Evolutionary conservation across 208 protist genomes (phyloP).

Genomic region (Trypanosoma congolense): DNA sequence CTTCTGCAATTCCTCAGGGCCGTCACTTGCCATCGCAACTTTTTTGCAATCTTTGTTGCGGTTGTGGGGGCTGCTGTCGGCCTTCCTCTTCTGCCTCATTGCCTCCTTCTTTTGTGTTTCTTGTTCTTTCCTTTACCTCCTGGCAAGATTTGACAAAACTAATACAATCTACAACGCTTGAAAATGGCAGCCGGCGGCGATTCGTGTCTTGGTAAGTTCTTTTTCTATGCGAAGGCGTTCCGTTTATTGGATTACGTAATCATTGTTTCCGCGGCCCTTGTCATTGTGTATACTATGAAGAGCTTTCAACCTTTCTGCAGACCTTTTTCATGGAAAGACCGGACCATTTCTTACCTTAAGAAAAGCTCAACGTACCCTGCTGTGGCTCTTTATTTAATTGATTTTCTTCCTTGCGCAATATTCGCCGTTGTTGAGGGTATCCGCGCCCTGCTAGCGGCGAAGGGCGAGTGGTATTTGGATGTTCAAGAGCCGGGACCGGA

Average conservation of each 20-base stretch:
- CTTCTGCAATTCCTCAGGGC: too few relatives aligned
- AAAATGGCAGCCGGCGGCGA: background rate
- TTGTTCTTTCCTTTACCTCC: too few relatives aligned
- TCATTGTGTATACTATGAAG: background rate
- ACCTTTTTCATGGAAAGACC: constrained; percentile 46
- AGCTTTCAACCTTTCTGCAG: constrained; percentile 35
- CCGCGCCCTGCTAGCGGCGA: background rate
- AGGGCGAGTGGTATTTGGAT: constrained; percentile 5
- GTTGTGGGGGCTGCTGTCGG: too few relatives aligned
- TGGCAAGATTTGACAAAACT: too few relatives aligned
- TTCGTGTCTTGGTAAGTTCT: too few relatives aligned
- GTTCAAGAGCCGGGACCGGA: background rate
- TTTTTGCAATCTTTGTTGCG: too few relatives aligned
- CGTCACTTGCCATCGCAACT: too few relatives aligned
- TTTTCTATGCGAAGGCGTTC: background rate
- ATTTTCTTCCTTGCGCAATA: constrained; percentile 27
- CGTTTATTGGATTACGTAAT: background rate
- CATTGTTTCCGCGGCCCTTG: background rate
- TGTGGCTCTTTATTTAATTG: constrained; percentile 40
- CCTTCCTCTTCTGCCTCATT: too few relatives aligned
- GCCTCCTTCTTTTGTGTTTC: too few relatives aligned
- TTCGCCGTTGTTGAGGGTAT: constrained; percentile 13
- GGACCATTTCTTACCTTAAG: constrained; percentile 35
- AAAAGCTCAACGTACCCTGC: constrained; percentile 31
- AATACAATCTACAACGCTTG: background rate